Evolutionary conservation across 1,284 basidiomycete genomes (phyloP), one percentile per base, ranked within the genome.

Genomic region (Cerioporus squamosus): DNA sequence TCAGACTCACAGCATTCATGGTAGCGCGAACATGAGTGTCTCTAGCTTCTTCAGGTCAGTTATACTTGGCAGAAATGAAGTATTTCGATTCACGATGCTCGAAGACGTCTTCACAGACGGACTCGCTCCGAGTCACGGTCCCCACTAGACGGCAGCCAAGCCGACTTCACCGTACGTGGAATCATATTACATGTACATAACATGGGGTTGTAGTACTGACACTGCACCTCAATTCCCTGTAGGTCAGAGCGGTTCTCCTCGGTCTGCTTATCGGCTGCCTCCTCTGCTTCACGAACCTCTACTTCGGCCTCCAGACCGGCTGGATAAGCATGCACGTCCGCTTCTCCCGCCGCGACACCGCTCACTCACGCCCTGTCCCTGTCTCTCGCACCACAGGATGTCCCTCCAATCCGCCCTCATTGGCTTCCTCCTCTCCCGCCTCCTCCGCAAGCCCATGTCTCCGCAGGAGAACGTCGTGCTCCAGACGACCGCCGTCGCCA

Each of bases 401-500:
- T 95, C 94, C 2, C 83, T 97, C 7, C 95, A 98, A 70, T 94
- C 93, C 1, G 91, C 94, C 18, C 80, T 98, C 26, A 89, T 98
- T 33, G 96, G 95, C 7, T 98, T 91, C 73, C 86, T 95, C 2
- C 74, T 97, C 53, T 95, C 95, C 60, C 79, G 89, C 53, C 76
- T 92, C 60, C 79, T 92, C 17, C 87, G 87, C 1, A 80, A 76
- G 4, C 88, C 92, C 0, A 83, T 98, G 31, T 90, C 88, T 10
- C 86, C 94, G 0, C 92, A 95, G 73, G 94, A 97, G 72, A 94
- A 97, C 64, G 91, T 97, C 31, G 90, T 98, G 0, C 82, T 98
- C 6, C 97, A 98, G 73, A 97, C 96, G 0, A 97, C 94, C 0
- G 95, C 97, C 0, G 95, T 96, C 2, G 95, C 96, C 5, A 96